Evolutionary conservation across 2,329 filamentous ascomycete genomes (phyloP), one percentile per base, ranked within the genome.

Genomic region (Epichloe baconii): DNA sequence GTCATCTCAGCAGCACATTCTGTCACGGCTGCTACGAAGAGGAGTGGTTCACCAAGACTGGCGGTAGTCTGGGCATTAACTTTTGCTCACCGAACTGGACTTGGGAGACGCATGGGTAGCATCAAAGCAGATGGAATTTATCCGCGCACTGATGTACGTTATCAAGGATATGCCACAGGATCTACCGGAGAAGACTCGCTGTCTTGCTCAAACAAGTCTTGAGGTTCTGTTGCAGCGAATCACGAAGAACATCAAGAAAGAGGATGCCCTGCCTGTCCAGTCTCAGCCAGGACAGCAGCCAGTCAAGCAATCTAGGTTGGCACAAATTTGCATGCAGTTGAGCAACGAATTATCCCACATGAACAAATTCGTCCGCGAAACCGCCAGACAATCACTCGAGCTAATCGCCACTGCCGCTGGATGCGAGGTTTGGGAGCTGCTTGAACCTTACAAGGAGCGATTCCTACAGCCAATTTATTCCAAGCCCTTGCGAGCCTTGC

Each of bases 91-190:
- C 2, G 85, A 91, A 58, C 73, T 97, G 51, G 83, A 91, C 49
- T 76, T 98, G 45, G 88, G 88, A 42, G 86, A 94, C 60, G 65
- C 73, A 1, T 99, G 93, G 88, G 75, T 98, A 36, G 76, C 80
- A 19, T 79, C 83, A 12, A 86, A 88, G 59, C 89, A 96, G 63
- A 79, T 85, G 49, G 89, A 97, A 53, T 90, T 96, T 59, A 83
- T 93, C 53, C 82, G 88, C 48, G 88, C 90, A n/a, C 74, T 99
- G 51, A 84, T 95, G 69, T 96, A 95, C 67, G 90, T 98, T 56
- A 88, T 98, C 71, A 98, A 98, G 69, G 93, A 98, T 64, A 96
- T 96, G 78, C 93, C 94, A 0, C 80, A 87, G 51, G 93, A 98
- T 64, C 76, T 98, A 1, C 91, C 94, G 1, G 89, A 94, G 52